Base-by-base conservation (phyloP, 2,329 filamentous ascomycete species). In the Aspergillus hortae region DNA sequence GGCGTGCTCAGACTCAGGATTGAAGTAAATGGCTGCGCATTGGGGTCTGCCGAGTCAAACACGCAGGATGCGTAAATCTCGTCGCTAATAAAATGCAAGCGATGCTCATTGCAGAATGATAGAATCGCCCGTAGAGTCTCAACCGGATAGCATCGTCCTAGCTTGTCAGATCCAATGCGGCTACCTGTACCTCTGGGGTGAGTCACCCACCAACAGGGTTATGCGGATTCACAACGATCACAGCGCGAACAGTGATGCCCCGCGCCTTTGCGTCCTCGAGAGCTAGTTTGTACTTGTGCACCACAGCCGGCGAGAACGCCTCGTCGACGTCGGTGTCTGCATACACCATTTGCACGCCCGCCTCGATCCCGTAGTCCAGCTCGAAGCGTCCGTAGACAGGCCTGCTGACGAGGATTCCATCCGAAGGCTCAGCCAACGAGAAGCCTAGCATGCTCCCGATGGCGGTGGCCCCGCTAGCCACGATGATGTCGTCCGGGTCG, bases 11-110 rank as follows among this genome's bases (percentile, higher is more conserved):
- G 67, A 0, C 76, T 68, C 2, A 80, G 67, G 1, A 70, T 65
- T 0, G 78, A 80, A 3, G 70, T 70, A 52, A 82, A 82, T 0
- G 70, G 67, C 1, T 67, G 54, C 2, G 64, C 64, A 4, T 58
- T 25, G 2, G 54, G 61, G 47, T 65, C 73, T 53, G 44, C 79
- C 1, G 64, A 59, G 17, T 71, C 57, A 60, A 76, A 83, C 1
- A 77, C 68, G 6, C 78, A 81, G 1, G 80, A 63, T 3, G 78
- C 81, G 58, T 84, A 83, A 12, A 84, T 74, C 59, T 84, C 81
- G 59, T 83, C 80, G 56, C 74, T 76, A 60, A 83, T 75, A 25
- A 83, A 68, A 57, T 84, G 80, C 10, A 83, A 67, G 1, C 66
- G 54, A 54, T 82, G 64, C 43, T 69, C 71, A 35, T 77, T 65